Conservation (phyloP, 305 asterid species). For the Ilex paraguariensis region DNA sequence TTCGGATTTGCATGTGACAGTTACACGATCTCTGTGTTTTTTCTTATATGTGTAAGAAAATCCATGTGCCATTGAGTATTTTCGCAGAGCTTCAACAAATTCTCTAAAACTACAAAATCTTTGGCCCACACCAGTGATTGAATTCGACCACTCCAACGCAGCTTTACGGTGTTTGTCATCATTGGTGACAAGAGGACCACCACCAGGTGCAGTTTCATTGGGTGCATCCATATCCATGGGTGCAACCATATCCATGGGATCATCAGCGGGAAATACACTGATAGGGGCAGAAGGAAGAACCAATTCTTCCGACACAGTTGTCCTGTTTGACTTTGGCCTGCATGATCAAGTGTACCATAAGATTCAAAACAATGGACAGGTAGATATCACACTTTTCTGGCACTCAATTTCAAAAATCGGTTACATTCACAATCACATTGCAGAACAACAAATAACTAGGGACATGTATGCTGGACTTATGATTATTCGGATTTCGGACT, state of each 20-base stretch:
- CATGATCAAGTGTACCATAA: neutral
- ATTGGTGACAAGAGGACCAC: slow-evolving; percentile 4
- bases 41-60: slow-evolving; percentile 19
- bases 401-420: too few species aligned
- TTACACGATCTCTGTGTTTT: slow-evolving; percentile 17
- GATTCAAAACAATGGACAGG: too few species aligned
- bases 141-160: slow-evolving; percentile 15
- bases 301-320: slow-evolving; percentile 4
- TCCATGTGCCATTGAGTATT: slow-evolving; percentile 20
- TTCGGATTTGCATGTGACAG: slow-evolving; percentile 20
- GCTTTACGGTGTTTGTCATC: slow-evolving; percentile 16
- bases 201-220: slow-evolving; percentile 8
- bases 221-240: slow-evolving; percentile 7
- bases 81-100: slow-evolving; percentile 21
- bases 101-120: slow-evolving; percentile 21
- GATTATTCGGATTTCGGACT: too few species aligned
- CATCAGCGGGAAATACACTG: slow-evolving; percentile 1
- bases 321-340: slow-evolving; percentile 14
- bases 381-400: too few species aligned
- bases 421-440: too few species aligned
- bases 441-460: too few species aligned
- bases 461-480: too few species aligned
- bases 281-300: neutral
- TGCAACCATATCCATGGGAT: slow-evolving; percentile 9
- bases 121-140: slow-evolving; percentile 19